These are phyloP conservation scores for Fusarium abutilonis DNA, from an alignment of 2,329 filamentous ascomycete genomes.

Conservation along the genomic window DNA sequence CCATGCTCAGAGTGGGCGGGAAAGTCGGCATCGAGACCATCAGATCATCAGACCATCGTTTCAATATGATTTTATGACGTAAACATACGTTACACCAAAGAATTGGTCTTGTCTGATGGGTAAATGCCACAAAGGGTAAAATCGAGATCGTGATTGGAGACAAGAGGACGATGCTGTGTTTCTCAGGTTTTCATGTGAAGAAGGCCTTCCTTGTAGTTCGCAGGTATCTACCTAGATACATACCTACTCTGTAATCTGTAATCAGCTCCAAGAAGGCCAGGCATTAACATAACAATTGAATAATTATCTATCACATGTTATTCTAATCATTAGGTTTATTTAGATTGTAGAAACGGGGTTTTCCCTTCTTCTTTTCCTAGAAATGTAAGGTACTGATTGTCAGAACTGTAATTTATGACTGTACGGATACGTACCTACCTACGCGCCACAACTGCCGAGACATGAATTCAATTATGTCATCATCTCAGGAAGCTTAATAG, in stretches of 20 bases:
- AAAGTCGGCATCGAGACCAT: background rate
- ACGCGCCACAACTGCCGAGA: slow-evolving; percentile 15
- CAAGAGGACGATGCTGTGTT: background rate
- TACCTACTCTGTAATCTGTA: no score
- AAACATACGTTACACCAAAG: background rate
- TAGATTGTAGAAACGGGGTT: no score
- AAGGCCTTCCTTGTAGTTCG: no score
- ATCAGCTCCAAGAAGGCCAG: no score
- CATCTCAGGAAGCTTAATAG: slow-evolving; percentile 3
- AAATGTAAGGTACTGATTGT: no score
- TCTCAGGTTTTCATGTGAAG: background rate
- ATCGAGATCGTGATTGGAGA: background rate
- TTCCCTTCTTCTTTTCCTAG: no score
- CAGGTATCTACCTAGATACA: slow-evolving; percentile 1
- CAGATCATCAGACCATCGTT: background rate
- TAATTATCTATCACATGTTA: no score
- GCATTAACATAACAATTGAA: no score
- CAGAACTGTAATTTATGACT: no score
- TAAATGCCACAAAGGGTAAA: background rate
- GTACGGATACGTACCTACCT: no score
- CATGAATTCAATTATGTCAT: slow-evolving; percentile 28
- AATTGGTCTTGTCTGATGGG: background rate
- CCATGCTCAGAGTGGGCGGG: background rate
- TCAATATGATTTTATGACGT: background rate
- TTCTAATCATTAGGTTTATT: no score